Evolutionary conservation across 305 asterid species (phyloP), one percentile per base, ranked within the genome.

Genomic region (Petunia hybrid): DNA sequence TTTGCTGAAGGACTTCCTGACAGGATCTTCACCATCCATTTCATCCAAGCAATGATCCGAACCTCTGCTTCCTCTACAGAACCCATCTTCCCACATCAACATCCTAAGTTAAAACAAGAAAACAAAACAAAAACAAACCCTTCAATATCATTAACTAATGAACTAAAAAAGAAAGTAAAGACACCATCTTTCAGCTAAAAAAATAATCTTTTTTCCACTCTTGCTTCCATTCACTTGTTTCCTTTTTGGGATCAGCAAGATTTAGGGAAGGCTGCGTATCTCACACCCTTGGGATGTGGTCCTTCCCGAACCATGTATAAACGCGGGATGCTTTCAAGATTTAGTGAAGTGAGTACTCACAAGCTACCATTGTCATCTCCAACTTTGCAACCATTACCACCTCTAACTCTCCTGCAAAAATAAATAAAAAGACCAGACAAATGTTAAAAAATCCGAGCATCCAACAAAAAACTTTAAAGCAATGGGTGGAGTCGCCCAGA

Each of bases 51-150:
- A 85, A 68, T 22, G 31, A 74, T 92, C 97, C 83, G 94, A 87
- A 77, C 86, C 89, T 89, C 98, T 92, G 31, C 31, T 73, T 77
- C 93, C 93, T 89, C 97, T 89, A 88, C 99, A 96, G 89, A 91
- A 96, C 84, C 99, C 99, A 91, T 96, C 99, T 89, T 96, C 99
- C 99, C 98, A 96, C 99, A 96, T 96, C 98, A 96, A 91, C 99
- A 96, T 96, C 93, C 99, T 96, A 43, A 57, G n/a, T 16, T 2
- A 61, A 60, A 10, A 60, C 16, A 61, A 22, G 70, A n/a, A 64
- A 14, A 22, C 45, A 46, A 65, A 53, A 36, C 40, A 13, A n/a
- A 76, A 56, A 12, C 35, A 76, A 76, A n/a, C 16, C 2, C 36
- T 31, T 3, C 31, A 8, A 55, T 48, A 12, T 10, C 51, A 16